Evolutionary conservation across 2,329 filamentous ascomycete species (phyloP).

Genomic region (Epichloe baconii): DNA sequence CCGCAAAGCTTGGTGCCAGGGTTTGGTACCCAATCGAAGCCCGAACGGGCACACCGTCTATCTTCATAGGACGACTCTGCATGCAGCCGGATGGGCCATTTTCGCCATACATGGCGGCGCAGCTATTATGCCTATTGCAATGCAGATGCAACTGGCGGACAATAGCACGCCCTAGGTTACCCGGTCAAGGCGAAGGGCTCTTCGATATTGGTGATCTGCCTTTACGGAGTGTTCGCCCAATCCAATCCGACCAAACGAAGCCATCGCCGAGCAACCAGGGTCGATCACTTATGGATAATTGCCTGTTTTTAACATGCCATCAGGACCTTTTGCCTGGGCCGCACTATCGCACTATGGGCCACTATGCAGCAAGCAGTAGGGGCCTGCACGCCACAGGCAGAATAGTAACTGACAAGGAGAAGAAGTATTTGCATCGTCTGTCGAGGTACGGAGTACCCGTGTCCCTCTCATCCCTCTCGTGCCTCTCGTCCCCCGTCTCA

Average conservation of each 20-base stretch:
- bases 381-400: constrained; percentile 1
- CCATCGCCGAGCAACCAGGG: neutral
- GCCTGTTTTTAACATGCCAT: neutral
- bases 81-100: constrained; percentile 18
- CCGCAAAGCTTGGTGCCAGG: constrained; percentile 10
- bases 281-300: neutral
- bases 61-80: constrained; percentile 19
- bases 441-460: constrained; percentile 1
- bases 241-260: neutral
- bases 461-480: neutral
- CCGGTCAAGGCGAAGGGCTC: neutral
- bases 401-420: neutral
- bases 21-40: constrained; percentile 23
- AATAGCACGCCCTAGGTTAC: constrained; percentile 1
- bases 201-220: neutral
- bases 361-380: neutral
- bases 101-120: constrained; percentile 31
- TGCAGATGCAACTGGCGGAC: constrained; percentile 7
- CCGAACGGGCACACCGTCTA: constrained; percentile 10
- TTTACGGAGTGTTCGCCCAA: neutral
- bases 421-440: neutral
- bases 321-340: neutral
- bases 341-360: neutral
- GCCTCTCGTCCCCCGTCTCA: neutral
- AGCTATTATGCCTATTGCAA: constrained; percentile 13